phyloP scores from a whole-genome alignment of 2,329 filamentous ascomycete genomes.

The Emergomyces africanus region DNA sequence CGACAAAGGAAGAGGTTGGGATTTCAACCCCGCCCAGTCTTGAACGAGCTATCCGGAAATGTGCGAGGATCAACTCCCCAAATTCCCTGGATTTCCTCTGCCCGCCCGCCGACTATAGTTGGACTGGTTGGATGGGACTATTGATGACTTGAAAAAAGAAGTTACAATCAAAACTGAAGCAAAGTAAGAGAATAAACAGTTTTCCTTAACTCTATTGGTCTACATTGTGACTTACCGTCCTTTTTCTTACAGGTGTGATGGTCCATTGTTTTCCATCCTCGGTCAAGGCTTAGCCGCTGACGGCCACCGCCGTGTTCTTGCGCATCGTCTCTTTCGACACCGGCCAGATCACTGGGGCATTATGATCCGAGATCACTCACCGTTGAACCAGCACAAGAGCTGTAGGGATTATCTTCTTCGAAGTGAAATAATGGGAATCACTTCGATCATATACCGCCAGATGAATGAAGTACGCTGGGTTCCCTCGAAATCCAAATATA shows the following conservation, averaged over 20 bases:
- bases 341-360: neutral
- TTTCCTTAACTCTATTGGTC: neutral
- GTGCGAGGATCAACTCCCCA: slow-evolving; percentile 1
- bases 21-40: neutral
- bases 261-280: neutral
- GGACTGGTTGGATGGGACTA: slow-evolving; percentile 2
- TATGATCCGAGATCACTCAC: slow-evolving; percentile 1
- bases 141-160: neutral
- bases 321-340: neutral
- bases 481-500: neutral
- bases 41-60: neutral
- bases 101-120: neutral
- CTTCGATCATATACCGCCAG: slow-evolving; percentile 1
- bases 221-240: neutral
- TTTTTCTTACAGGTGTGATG: neutral
- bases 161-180: neutral
- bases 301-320: neutral
- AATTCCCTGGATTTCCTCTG: neutral
- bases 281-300: neutral
- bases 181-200: neutral
- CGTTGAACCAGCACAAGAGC: neutral
- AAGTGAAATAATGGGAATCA: slow-evolving; percentile 1
- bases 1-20: slow-evolving; percentile 1
- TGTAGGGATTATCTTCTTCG: neutral
- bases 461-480: slow-evolving; percentile 2